Evolutionary conservation across 2,329 filamentous ascomycete species (phyloP).

Genomic region (Alternaria sp.): DNA sequence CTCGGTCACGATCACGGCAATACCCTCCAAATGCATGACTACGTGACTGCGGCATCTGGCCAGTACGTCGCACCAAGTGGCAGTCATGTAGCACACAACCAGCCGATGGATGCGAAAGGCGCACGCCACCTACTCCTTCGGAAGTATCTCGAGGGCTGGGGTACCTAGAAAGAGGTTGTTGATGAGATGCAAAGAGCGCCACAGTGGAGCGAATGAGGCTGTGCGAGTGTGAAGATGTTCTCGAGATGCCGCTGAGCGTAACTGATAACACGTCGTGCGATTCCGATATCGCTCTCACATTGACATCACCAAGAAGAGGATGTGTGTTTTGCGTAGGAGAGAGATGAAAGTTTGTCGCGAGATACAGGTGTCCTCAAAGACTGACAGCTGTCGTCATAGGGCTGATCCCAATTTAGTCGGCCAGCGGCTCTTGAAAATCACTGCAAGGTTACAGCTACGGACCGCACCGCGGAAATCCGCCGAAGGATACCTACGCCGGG

Average conservation of each 20-base stretch:
- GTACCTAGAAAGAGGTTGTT: not conserved
- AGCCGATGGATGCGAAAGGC: conserved; percentile 5
- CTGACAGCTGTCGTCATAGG: conserved; percentile 5
- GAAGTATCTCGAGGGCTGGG: conserved; percentile 4
- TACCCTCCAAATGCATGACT: conserved; percentile 12
- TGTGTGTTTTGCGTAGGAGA: not conserved
- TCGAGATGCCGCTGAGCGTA: not conserved
- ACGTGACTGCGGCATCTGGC: conserved; percentile 7
- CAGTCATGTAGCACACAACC: conserved; percentile 5
- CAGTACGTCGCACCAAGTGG: conserved; percentile 8
- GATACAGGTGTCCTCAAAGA: not conserved
- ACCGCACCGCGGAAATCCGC: conserved; percentile 10
- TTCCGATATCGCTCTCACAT: not conserved
- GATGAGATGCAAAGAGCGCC: conserved; percentile 12
- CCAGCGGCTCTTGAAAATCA: not conserved
- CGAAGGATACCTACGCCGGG: conserved; percentile 6
- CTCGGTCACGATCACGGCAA: conserved; percentile 3
- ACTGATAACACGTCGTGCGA: not conserved
- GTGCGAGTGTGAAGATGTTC: not conserved
- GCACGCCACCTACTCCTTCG: conserved; percentile 17
- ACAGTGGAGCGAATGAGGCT: conserved; percentile 11
- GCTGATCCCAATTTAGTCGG: conserved; percentile 1
- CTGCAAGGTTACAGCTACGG: conserved; percentile 3
- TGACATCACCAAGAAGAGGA: not conserved
- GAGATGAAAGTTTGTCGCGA: not conserved